A percentile compares a stretch with the other conserved stretches of the same genome.
Conservation (phyloP, 2,329 filamentous ascomycete genomes). For the Calonectria pteridis region DNA sequence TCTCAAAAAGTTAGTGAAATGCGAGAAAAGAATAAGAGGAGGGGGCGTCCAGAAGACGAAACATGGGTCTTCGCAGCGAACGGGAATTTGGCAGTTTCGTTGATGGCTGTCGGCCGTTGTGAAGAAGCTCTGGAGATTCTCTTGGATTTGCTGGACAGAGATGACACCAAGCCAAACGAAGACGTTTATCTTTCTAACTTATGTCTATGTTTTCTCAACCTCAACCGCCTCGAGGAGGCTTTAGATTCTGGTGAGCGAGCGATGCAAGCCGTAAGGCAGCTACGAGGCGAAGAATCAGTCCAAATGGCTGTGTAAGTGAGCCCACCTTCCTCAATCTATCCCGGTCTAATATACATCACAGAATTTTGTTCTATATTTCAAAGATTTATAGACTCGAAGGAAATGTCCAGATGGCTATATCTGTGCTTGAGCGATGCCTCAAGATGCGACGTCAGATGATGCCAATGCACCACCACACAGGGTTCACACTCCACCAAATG, state of each 20-base stretch:
- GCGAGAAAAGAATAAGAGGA: neutral
- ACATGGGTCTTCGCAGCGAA: neutral
- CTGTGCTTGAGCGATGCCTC: neutral
- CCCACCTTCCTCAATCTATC: neutral
- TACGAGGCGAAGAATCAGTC: neutral
- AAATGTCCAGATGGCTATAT: neutral
- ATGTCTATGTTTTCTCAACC: neutral
- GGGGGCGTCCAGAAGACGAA: neutral
- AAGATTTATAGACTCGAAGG: neutral
- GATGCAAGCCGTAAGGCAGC: neutral
- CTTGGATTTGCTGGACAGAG: neutral
- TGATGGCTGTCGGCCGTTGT: neutral
- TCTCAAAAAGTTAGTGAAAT: neutral
- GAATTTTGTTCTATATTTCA: neutral
- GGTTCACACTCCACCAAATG: neutral
- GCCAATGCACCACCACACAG: neutral
- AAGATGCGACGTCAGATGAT: neutral
- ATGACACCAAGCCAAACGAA: neutral
- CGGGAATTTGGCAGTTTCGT: neutral
- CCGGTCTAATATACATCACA: neutral
- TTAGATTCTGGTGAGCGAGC: neutral
- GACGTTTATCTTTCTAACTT: conserved; percentile 1
- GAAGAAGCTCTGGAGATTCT: neutral
- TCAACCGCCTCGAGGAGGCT: neutral
- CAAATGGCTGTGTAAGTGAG: conserved; percentile 1